These are phyloP conservation scores for Apostasia shenzhenica DNA, from an alignment of 106 monocot genomes.

Conservation along the genomic window DNA sequence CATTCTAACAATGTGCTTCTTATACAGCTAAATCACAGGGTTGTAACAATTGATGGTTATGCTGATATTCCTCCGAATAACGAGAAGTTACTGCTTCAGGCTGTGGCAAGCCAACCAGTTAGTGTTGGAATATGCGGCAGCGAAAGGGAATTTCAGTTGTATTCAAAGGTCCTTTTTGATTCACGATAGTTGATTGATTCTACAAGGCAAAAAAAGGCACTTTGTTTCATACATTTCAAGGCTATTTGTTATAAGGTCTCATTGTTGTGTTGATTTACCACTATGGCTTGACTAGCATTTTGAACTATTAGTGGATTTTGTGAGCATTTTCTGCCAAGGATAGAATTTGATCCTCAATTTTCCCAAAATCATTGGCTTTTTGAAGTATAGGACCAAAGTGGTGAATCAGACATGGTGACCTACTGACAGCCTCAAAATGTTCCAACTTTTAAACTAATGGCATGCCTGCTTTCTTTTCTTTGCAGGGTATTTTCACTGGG, in stretches of 20 bases:
- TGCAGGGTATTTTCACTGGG: constrained; percentile 85
- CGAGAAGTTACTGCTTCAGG: constrained; percentile 65
- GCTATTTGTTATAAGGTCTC: no score
- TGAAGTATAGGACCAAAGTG: no score
- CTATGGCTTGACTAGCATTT: no score
- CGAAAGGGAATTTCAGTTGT: constrained; percentile 70
- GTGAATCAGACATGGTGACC: no score
- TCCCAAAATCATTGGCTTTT: no score
- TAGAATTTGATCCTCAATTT: no score
- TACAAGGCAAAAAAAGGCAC: background rate
- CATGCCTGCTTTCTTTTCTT: constrained; percentile 2
- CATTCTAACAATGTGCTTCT: background rate
- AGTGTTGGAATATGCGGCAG: constrained; percentile 98
- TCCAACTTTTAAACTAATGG: no score
- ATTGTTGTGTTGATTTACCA: no score
- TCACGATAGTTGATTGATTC: background rate
- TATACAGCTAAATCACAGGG: constrained; percentile 44
- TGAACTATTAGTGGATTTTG: no score
- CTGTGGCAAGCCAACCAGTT: constrained; percentile 88
- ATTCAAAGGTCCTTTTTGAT: constrained; percentile 50
- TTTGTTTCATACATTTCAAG: no score
- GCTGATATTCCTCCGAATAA: constrained; percentile 68
- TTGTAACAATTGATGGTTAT: constrained; percentile 93
- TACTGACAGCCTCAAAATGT: no score
- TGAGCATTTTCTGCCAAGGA: no score